Evolutionary conservation across 768 basidiomycete species (phyloP).

Genomic region (Pleurotus ostreatus): DNA sequence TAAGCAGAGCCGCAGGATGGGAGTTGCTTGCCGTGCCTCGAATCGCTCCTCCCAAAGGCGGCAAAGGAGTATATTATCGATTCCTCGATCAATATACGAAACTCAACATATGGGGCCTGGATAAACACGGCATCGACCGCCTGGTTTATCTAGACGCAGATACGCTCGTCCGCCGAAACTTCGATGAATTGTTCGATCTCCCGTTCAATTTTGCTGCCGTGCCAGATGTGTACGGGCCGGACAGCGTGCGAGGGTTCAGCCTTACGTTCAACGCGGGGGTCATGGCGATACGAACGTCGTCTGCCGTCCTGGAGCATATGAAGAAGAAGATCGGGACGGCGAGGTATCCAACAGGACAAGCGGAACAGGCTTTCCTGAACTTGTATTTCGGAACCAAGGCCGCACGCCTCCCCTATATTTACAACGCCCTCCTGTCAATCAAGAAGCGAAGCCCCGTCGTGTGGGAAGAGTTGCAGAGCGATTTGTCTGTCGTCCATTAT

Average conservation of each 20-base stretch:
- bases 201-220: slow-evolving; percentile 39
- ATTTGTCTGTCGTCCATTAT: slow-evolving; percentile 35
- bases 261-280: slow-evolving; percentile 37
- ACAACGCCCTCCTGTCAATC: slow-evolving; percentile 38
- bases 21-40: slow-evolving; percentile 26
- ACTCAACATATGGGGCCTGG: slow-evolving; percentile 35
- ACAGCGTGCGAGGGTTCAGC: slow-evolving; percentile 25
- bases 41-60: slow-evolving; percentile 34
- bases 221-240: slow-evolving; percentile 29
- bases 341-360: slow-evolving; percentile 25
- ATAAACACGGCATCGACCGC: slow-evolving; percentile 22
- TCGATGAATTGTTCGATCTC: slow-evolving; percentile 40
- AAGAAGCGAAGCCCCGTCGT: slow-evolving; percentile 26
- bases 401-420: slow-evolving; percentile 32
- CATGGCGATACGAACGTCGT: slow-evolving; percentile 28
- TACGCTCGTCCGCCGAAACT: slow-evolving; percentile 35
- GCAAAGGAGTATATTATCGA: slow-evolving; percentile 28
- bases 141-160: slow-evolving; percentile 40
- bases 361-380: slow-evolving; percentile 40
- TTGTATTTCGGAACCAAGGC: slow-evolving; percentile 31
- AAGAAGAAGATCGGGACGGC: slow-evolving; percentile 22
- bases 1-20: slow-evolving; percentile 35
- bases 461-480: slow-evolving; percentile 28
- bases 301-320: slow-evolving; percentile 24
- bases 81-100: slow-evolving; percentile 42